Conservation (phyloP, 306 rosid species). For the Pterocarpus macrocarpus region DNA sequence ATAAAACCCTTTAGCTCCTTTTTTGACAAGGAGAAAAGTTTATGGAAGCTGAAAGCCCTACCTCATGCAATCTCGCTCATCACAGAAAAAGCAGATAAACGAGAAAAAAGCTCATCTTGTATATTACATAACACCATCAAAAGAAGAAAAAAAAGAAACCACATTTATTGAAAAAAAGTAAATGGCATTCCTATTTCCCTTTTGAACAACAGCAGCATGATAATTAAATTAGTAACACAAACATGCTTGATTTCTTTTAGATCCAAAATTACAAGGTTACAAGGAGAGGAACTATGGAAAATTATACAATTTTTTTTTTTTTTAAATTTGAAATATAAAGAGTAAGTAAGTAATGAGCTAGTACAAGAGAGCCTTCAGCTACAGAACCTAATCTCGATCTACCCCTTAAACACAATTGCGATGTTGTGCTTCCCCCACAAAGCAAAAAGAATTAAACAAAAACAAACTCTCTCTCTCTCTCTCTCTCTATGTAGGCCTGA, state of each 20-base stretch:
- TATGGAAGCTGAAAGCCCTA: conserved; percentile 44
- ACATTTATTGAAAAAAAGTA: background rate
- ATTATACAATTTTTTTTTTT: conserved; percentile 41
- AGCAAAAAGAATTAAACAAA: conserved; percentile 44
- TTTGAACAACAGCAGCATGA: conserved; percentile 15
- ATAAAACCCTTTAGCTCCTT: conserved; percentile 48
- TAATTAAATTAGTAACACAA: conserved; percentile 26
- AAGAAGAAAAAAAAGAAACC: conserved; percentile 3
- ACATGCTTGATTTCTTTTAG: conserved; percentile 56
- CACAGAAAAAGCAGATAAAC: background rate
- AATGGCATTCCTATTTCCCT: conserved; percentile 29
- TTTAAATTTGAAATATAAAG: conserved; percentile 49
- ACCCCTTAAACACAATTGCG: conserved; percentile 43
- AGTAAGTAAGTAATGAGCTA: background rate
- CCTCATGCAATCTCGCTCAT: conserved; percentile 27
- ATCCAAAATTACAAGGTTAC: conserved; percentile 65
- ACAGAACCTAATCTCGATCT: conserved; percentile 60
- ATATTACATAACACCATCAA: conserved; percentile 37
- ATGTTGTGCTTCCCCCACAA: conserved; percentile 48
- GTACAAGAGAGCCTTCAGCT: conserved; percentile 46
- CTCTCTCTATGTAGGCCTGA: conserved; percentile 61
- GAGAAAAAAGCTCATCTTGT: conserved; percentile 17
- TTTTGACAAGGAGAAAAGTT: conserved; percentile 55
- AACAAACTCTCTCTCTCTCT: conserved; percentile 4
- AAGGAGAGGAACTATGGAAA: conserved; percentile 60